Base-by-base conservation (phyloP, 2,329 filamentous ascomycete species). In the Coniochaeta pulveracea region DNA sequence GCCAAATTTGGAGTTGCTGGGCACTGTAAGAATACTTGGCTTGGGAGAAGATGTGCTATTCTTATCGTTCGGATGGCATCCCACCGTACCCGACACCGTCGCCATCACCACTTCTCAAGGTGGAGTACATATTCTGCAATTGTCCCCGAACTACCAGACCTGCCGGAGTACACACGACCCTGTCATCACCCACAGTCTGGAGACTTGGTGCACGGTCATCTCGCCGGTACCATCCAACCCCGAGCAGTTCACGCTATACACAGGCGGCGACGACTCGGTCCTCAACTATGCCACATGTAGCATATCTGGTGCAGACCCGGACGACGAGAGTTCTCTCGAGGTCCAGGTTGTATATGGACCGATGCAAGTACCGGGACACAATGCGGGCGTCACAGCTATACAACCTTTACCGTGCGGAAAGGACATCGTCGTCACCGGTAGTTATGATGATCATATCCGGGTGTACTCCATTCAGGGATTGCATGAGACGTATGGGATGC, bases 311-410 rank as follows among this genome's bases (percentile, higher is more conserved):
- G 9, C 12, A 15, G 11, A n/a, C 9, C 12, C 37, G 32, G 35
- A 25, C 6, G 36, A 43, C 12, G 40, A 41, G 12, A 40, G 34
- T 10, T n/a, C 21, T 1, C 6, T 40, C 8, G 12, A 3, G 7
- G 6, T 47, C 2, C 33, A 41, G 17, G 27, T 33, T 1, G 40
- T 45, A 3, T 45, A 44, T 24, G 40, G 45, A 6, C 33, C 40
- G 3, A 30, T 48, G 24, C 47, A 44, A 16, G 43, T 56, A 5
- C 34, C 35, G 10, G 49, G 46, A 12, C 85, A 94, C 47, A 64
- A 65, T n/a, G 85, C 86, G 2, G 89, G 91, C 9, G 82, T 96
- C 1, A 94, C 88, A 0, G 76, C 85, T 2, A 91, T 96, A 34
- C 56, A 95, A 3, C 84, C 86, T 0, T 58, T 93, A 3, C 65